Conservation (phyloP, 192 early-diverging fungal genomes). For the Mycoemilia scoparia region DNA sequence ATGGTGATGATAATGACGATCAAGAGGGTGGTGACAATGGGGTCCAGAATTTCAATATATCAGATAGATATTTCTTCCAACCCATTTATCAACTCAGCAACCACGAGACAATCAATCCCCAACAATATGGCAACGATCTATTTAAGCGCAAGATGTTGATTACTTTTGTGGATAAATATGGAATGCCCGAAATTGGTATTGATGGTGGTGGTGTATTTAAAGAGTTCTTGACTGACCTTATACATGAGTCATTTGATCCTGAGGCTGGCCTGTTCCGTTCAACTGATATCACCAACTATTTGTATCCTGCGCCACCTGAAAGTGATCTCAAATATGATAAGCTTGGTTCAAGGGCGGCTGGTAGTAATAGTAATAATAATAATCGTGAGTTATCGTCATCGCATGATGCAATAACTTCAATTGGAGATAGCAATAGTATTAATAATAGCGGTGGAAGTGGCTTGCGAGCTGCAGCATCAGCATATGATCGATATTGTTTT, state of each 20-base stretch:
- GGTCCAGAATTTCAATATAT: too few relatives aligned
- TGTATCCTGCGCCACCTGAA: constrained; percentile 57
- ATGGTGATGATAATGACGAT: too few relatives aligned
- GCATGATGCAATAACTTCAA: too few relatives aligned
- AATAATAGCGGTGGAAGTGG: too few relatives aligned
- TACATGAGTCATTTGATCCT: constrained; percentile 57
- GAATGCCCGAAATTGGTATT: constrained; percentile 74
- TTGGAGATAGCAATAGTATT: too few relatives aligned
- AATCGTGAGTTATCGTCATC: too few relatives aligned
- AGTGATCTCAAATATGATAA: constrained; percentile 6
- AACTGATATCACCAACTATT: constrained; percentile 39
- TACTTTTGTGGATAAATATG: constrained; percentile 68
- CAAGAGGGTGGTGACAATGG: too few relatives aligned
- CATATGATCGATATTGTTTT: constrained; percentile 49
- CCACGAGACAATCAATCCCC: too few relatives aligned
- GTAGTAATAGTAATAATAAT: constrained; percentile 4
- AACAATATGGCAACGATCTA: constrained; percentile 25
- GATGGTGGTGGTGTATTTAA: constrained; percentile 97
- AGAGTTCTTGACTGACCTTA: constrained; percentile 74
- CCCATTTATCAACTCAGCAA: too few relatives aligned
- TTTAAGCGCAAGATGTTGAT: constrained; percentile 71
- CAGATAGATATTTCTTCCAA: too few relatives aligned
- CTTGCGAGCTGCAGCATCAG: too few relatives aligned
- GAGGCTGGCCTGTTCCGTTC: constrained; percentile 44
- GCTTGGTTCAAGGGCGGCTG: too few relatives aligned